Evolutionary conservation across 108 stramenopile species (phyloP), one percentile per base, ranked within the genome.

Genomic region (Pinguiococcus pyrenoidosus): DNA sequence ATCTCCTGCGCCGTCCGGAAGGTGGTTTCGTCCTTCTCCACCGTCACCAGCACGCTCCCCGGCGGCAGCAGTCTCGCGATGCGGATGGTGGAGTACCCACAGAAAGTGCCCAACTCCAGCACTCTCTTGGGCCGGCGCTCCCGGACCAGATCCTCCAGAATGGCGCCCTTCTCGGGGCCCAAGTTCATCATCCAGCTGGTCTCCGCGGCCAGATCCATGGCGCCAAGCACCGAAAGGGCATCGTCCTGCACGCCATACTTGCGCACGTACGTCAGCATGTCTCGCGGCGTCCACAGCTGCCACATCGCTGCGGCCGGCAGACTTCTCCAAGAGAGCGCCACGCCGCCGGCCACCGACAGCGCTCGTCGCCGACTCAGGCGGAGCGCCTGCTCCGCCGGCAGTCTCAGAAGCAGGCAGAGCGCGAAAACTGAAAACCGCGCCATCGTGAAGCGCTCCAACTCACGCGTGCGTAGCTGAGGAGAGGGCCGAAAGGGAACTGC

Each of bases 121-220:
- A 38, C 20, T 17, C 37, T 17, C 20, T 7, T 3, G 5, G 37
- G 37, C 37, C 37, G 17, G 1, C 1, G 4, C 37, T 7, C 20
- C 6, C 2, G 17, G 1, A 38, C 20, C 17, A 1, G 20, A 0
- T 3, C 20, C 20, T 38, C 37, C 4, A 38, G 4, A 0, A 38
- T 1, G 2, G 1, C 37, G 37, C 37, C 37, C 20, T 38, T 38
- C 20, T 4, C 37, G 37, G 20, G 17, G 37, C 37, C 37, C 37
- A 38, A 21, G 37, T 38, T 38, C 37, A 38, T 38, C 37, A 38
- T 38, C 37, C 37, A 38, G 20, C 20, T 21, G 20, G 37, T 38
- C 17, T 17, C 17, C 20, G 37, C 37, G 37, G 20, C 18, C 2
- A 1, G 1, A 7, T 38, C 37, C 37, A 38, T 38, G 17, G 14